Conservation (phyloP, 176 grass and related monocot genomes). For the Triticum dicoccoides region DNA sequence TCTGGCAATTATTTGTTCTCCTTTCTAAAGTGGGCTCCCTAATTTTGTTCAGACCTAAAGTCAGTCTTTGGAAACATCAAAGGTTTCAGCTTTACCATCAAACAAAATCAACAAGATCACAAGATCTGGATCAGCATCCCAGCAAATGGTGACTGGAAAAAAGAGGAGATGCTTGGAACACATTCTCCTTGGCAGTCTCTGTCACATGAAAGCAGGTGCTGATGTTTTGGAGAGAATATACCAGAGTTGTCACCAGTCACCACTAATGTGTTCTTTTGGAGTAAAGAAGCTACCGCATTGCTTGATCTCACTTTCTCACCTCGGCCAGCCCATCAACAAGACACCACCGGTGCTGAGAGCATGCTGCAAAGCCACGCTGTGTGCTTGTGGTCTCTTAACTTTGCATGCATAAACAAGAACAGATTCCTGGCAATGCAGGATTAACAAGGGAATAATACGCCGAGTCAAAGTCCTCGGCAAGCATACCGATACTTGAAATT, state of each 20-base stretch:
- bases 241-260: not conserved
- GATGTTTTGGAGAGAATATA: conserved; percentile 1
- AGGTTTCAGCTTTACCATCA: not conserved
- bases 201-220: not conserved
- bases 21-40: not conserved
- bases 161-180: not conserved
- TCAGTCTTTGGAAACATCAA: not conserved
- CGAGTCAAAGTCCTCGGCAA: conserved; percentile 27
- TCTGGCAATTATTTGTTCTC: not conserved
- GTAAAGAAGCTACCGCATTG: conserved; percentile 9
- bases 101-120: not conserved
- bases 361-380: conserved; percentile 50
- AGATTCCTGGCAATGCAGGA: conserved; percentile 31
- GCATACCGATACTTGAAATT: conserved; percentile 21
- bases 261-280: not conserved
- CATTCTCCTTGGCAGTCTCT: not conserved
- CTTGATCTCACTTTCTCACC: conserved; percentile 20
- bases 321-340: conserved; percentile 24
- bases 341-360: conserved; percentile 39
- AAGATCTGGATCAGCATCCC: not conserved
- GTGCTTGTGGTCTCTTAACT: conserved; percentile 20
- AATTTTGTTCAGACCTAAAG: not conserved
- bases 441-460: conserved; percentile 13
- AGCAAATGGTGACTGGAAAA: not conserved
- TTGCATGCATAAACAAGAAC: conserved; percentile 47